A percentile compares a stretch with the other conserved stretches of the same genome.
These are phyloP conservation scores for Neoboletus subvelutipes DNA, from an alignment of 768 basidiomycete genomes.

Conservation along the genomic window DNA sequence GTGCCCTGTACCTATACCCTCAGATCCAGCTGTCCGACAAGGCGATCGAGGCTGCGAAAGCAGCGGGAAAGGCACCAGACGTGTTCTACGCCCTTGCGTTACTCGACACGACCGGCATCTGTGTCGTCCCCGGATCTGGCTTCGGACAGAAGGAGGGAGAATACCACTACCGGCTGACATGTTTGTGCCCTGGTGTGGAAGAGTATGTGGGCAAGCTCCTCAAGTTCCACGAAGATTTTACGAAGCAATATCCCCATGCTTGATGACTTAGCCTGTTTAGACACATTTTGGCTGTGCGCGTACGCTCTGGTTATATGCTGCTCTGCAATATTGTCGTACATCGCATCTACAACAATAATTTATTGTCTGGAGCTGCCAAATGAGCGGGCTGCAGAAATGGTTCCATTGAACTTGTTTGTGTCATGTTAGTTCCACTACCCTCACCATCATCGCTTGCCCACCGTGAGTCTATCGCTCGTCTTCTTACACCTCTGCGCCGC, in stretches of 20 bases:
- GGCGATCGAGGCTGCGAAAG: slow-evolving; percentile 70
- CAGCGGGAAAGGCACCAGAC: slow-evolving; percentile 79
- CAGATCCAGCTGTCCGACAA: slow-evolving; percentile 69
- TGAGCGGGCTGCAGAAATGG: background rate
- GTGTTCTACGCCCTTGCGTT: slow-evolving; percentile 84
- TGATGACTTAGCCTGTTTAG: slow-evolving; percentile 10
- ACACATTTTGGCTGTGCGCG: background rate
- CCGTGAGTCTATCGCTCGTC: slow-evolving; percentile 50
- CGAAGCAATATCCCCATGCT: slow-evolving; percentile 45
- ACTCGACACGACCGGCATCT: slow-evolving; percentile 89
- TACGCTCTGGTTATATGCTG: background rate
- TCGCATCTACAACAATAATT: background rate
- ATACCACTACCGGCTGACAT: slow-evolving; percentile 90
- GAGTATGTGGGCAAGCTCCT: slow-evolving; percentile 88
- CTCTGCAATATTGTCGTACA: slow-evolving; percentile 3
- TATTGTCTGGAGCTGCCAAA: background rate
- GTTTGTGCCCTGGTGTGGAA: slow-evolving; percentile 91
- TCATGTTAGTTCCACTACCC: slow-evolving; percentile 20
- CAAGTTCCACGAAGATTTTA: slow-evolving; percentile 63
- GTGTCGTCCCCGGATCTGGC: slow-evolving; percentile 89
- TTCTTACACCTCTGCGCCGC: slow-evolving; percentile 58
- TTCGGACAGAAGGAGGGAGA: slow-evolving; percentile 93
- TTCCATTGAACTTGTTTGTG: background rate
- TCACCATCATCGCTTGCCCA: slow-evolving; percentile 41
- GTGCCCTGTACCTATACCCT: slow-evolving; percentile 94